Evolutionary conservation across 1,284 basidiomycete genomes (phyloP).

Genomic region (Rhodotorula glutinis): DNA sequence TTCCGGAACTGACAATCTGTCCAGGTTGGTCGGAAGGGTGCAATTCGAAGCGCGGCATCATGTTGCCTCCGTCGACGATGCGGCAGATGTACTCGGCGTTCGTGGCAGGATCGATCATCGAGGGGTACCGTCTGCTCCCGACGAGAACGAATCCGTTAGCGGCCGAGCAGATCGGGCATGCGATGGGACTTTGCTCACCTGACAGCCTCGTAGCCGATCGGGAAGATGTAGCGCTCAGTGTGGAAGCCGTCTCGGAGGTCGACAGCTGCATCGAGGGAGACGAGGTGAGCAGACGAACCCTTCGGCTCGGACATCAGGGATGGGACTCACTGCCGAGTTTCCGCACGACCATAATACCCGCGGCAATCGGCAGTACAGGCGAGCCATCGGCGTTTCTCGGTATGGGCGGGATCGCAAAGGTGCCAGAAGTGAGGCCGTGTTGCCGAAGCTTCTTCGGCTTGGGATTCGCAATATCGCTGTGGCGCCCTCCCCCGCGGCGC

Average conservation of each 20-base stretch:
- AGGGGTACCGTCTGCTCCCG: slow-evolving; percentile 62
- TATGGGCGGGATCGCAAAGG: slow-evolving; percentile 67
- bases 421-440: slow-evolving; percentile 70
- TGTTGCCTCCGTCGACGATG: slow-evolving; percentile 71
- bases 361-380: slow-evolving; percentile 67
- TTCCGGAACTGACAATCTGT: slow-evolving; percentile 69
- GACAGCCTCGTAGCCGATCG: slow-evolving; percentile 74
- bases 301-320: background rate
- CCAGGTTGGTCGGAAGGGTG: slow-evolving; percentile 63
- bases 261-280: slow-evolving; percentile 5
- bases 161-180: background rate
- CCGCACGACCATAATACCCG: slow-evolving; percentile 75
- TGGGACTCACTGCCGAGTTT: slow-evolving; percentile 58
- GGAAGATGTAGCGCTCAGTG: slow-evolving; percentile 77
- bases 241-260: slow-evolving; percentile 58
- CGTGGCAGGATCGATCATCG: slow-evolving; percentile 61
- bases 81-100: slow-evolving; percentile 73
- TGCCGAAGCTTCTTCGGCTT: slow-evolving; percentile 70
- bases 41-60: slow-evolving; percentile 72
- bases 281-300: too few species aligned
- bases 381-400: slow-evolving; percentile 63
- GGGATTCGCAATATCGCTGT: background rate
- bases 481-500: slow-evolving; percentile 3
- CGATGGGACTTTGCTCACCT: slow-evolving; percentile 53
- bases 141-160: background rate